Evolutionary conservation across 768 basidiomycete species (phyloP), one percentile per base, ranked within the genome.

Genomic region (Pisolithus tinctorius): DNA sequence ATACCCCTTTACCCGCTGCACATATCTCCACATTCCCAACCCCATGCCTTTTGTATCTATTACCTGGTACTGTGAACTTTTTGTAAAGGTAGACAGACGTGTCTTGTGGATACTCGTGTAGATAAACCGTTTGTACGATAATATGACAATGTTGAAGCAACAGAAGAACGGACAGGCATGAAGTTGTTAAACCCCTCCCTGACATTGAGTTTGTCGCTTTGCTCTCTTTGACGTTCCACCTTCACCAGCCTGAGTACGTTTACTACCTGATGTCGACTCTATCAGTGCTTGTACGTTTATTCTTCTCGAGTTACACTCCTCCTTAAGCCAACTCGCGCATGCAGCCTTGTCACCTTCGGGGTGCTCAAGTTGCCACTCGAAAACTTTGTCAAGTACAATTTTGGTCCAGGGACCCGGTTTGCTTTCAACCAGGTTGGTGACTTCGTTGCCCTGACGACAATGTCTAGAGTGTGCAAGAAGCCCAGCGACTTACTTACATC

Each of bases 291-390:
- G 64, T 6, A 68, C 40, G 2, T 62, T 53, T 58, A 85, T 60
- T 38, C 69, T 65, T n/a, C 80, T 81, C 25, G 74, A 70, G 7
- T 58, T 62, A 36, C 73, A 73, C 59, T 84, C 79, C n/a, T 68
- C 65, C 51, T 69, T 67, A 40, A 97, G 69, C 91, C 91, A 96
- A 11, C 63, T 63, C 27, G 72, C 63, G 62, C 92, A 93, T 4
- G 82, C 79, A 5, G 81, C 84, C 60, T 81, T 80, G 4, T 80
- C 78, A 1, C 75, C 78, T 2, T 73, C 60, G 0, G 93, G 90
- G 63, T 93, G 71, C 34, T 80, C 83, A 6, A 98, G 74, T 59
- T 93, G 92, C 94, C 93, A 98, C 53, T 84, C 79, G 17, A 91
- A 61, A 25, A 97, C 75, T 44, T 74, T 77, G n/a, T 75, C 70